Evolutionary conservation across 306 rosid species (phyloP).

Genomic region (Lathyrus tuberosus): DNA sequence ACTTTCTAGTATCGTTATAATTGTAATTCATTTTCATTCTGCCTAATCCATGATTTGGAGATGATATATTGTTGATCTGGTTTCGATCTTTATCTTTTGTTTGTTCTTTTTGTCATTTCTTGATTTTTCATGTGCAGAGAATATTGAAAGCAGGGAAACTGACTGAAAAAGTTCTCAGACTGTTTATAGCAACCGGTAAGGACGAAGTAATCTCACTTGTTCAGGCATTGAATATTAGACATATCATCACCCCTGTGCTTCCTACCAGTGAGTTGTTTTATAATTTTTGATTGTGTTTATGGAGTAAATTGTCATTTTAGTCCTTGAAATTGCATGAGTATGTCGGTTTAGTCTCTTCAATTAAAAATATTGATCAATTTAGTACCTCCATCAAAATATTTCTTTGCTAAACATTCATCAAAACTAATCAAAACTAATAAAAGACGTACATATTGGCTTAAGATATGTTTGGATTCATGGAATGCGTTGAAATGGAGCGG

Average conservation of each 20-base stretch:
- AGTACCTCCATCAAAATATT: neutral
- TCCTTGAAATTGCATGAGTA: neutral
- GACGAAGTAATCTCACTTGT: constrained; percentile 85
- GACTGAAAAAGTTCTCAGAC: constrained; percentile 81
- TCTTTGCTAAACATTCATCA: neutral
- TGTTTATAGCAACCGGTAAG: constrained; percentile 79
- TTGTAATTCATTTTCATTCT: neutral
- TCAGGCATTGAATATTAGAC: constrained; percentile 74
- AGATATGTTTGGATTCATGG: no score
- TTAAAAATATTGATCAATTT: neutral
- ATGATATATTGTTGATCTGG: constrained; percentile 23
- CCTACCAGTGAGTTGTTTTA: constrained; percentile 82
- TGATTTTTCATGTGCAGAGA: constrained; percentile 58
- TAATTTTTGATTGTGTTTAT: constrained; percentile 18
- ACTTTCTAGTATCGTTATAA: constrained; percentile 11
- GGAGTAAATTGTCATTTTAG: neutral
- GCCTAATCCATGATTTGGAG: neutral
- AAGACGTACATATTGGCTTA: neutral
- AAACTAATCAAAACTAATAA: neutral
- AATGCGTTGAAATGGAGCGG: no score
- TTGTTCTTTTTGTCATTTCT: constrained; percentile 9
- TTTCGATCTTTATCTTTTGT: constrained; percentile 25
- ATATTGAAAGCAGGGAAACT: constrained; percentile 86
- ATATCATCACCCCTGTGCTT: constrained; percentile 71
- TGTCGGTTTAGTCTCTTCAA: neutral